These are phyloP conservation scores for Sphagnum magellanicum DNA, from an alignment of 228 moss, liverwort and hornwort genomes.

Conservation along the genomic window DNA sequence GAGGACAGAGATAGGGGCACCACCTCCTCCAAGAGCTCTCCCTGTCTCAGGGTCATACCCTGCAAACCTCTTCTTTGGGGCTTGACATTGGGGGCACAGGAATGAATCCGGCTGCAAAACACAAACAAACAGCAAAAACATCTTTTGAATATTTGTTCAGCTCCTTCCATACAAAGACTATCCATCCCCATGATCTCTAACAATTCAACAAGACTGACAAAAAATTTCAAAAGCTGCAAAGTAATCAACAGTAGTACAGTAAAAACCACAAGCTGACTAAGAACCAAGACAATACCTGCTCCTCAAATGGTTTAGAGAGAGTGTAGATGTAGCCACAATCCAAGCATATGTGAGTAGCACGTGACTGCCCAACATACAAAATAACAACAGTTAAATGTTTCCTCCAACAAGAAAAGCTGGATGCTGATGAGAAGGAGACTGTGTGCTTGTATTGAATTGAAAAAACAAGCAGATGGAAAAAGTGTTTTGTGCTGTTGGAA, in stretches of 20 bases:
- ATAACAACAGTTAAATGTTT: no score
- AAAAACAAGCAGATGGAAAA: background rate
- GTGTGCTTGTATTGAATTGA: background rate
- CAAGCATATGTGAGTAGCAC: slow-evolving; percentile 89
- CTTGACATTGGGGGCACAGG: slow-evolving; percentile 91
- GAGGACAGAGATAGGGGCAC: slow-evolving; percentile 62
- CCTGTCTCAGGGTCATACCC: slow-evolving; percentile 78
- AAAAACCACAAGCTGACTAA: background rate
- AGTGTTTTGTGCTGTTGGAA: background rate
- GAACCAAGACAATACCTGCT: slow-evolving; percentile 47
- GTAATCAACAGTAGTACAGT: background rate
- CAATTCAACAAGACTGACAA: no score
- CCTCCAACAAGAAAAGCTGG: background rate
- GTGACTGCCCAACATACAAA: slow-evolving; percentile 27
- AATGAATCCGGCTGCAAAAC: slow-evolving; percentile 58
- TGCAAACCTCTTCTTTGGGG: slow-evolving; percentile 93
- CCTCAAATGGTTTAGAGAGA: slow-evolving; percentile 74
- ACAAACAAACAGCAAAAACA: background rate
- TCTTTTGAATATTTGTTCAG: no score
- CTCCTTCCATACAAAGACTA: no score
- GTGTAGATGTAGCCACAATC: slow-evolving; percentile 98
- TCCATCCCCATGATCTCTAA: no score
- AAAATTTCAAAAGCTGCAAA: no score
- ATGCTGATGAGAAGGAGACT: background rate
- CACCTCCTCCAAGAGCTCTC: slow-evolving; percentile 50